Evolutionary conservation across 2,329 filamentous ascomycete genomes (phyloP).

Genomic region (Talaromyces sp.): DNA sequence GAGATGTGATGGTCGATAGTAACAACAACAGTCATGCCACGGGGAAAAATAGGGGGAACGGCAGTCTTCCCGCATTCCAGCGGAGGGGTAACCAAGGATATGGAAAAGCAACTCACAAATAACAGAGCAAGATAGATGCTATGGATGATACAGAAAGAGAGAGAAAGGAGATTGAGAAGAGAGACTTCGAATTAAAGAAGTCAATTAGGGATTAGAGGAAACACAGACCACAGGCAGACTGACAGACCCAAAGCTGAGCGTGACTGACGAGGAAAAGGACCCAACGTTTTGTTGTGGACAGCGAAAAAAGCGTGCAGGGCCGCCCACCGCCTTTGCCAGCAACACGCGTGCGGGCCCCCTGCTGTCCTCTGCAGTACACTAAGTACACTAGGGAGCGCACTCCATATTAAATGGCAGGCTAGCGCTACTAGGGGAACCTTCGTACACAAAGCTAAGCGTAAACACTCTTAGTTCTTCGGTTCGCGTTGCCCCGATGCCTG

Average conservation of each 20-base stretch:
- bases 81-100: conserved; percentile 20
- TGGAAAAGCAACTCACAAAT: conserved; percentile 19
- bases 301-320: conserved; percentile 15
- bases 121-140: conserved; percentile 4
- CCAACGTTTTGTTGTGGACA: conserved; percentile 8
- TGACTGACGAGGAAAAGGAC: conserved; percentile 1
- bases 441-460: background rate
- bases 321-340: conserved; percentile 21
- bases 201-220: conserved; percentile 5
- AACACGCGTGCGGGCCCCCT: conserved; percentile 22
- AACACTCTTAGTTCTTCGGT: conserved; percentile 30
- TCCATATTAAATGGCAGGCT: background rate
- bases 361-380: conserved; percentile 16
- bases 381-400: background rate
- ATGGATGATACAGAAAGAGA: conserved; percentile 20
- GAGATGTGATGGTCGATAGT: conserved; percentile 11
- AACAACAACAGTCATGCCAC: conserved; percentile 9
- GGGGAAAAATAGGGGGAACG: conserved; percentile 19
- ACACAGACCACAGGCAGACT: conserved; percentile 4
- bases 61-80: conserved; percentile 20
- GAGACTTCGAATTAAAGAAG: background rate
- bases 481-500: conserved; percentile 30
- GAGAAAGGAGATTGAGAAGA: conserved; percentile 32
- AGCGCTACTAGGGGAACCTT: background rate
- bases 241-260: background rate